Evolutionary conservation across 352 stramenopile species (phyloP).

Genomic region (Pythium insidiosum): DNA sequence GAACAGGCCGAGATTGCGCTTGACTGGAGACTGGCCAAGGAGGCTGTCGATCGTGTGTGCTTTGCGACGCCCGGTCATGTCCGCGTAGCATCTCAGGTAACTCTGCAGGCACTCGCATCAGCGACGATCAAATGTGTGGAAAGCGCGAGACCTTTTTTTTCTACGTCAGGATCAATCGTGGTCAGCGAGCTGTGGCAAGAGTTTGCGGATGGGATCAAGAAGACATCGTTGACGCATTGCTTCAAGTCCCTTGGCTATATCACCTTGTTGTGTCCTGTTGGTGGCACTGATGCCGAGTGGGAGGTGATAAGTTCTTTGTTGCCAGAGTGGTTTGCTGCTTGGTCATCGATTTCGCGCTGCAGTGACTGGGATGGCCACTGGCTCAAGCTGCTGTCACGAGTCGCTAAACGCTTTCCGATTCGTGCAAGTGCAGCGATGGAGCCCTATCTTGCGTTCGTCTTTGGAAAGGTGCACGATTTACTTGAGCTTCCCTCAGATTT

Average conservation of each 20-base stretch:
- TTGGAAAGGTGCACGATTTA: constrained; percentile 55
- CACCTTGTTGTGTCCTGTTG: constrained; percentile 26
- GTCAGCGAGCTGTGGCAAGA: constrained; percentile 41
- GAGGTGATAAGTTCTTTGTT: constrained; percentile 19
- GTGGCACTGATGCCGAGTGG: constrained; percentile 10
- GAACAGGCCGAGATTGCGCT: constrained; percentile 20
- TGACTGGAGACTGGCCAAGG: constrained; percentile 35
- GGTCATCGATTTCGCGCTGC: constrained; percentile 41
- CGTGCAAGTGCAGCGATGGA: constrained; percentile 8
- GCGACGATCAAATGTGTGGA: constrained; percentile 41
- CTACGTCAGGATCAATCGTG: constrained; percentile 14
- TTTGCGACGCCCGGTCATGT: constrained; percentile 29
- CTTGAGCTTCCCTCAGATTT: constrained; percentile 60
- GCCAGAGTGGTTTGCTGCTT: constrained; percentile 47
- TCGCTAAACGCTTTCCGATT: constrained; percentile 36
- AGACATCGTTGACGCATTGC: constrained; percentile 39
- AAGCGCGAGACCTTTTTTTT: constrained; percentile 40
- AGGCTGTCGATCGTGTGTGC: constrained; percentile 38
- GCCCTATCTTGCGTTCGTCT: constrained; percentile 45
- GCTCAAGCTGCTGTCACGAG: constrained; percentile 63
- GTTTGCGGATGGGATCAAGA: constrained; percentile 29
- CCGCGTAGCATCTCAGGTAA: constrained; percentile 28
- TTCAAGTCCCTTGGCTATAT: constrained; percentile 58
- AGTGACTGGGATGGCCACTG: constrained; percentile 64
- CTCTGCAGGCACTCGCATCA: constrained; percentile 25